These are phyloP conservation scores for Apiospora kogelbergensis DNA, from an alignment of 2,329 filamentous ascomycete genomes.

Conservation along the genomic window DNA sequence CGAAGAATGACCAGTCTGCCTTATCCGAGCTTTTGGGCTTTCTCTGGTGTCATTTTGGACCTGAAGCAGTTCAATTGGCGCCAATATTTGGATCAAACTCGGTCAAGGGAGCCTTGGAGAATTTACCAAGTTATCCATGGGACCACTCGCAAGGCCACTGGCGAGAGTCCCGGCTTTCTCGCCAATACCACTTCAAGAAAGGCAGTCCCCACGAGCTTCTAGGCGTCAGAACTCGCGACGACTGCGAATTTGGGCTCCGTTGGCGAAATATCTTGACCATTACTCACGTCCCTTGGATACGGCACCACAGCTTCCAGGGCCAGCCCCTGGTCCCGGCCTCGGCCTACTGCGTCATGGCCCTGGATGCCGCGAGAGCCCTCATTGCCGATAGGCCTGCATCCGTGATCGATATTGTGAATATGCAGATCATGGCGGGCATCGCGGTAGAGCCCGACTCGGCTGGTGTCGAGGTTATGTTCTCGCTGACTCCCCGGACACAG, in stretches of 20 bases:
- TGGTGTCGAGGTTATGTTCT: slow-evolving; percentile 39
- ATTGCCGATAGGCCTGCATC: slow-evolving; percentile 21
- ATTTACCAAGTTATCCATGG: slow-evolving; percentile 47
- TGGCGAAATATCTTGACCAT: slow-evolving; percentile 42
- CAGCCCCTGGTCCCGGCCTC: slow-evolving; percentile 46
- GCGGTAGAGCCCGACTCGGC: slow-evolving; percentile 27
- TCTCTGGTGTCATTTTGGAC: slow-evolving; percentile 26
- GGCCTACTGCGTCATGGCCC: slow-evolving; percentile 46
- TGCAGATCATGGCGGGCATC: slow-evolving; percentile 29
- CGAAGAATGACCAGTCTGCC: slow-evolving; percentile 22
- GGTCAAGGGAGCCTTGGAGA: background rate
- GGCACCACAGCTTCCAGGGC: slow-evolving; percentile 42
- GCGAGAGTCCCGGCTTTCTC: slow-evolving; percentile 43
- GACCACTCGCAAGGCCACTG: slow-evolving; percentile 44
- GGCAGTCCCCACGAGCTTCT: slow-evolving; percentile 36
- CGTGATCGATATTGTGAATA: slow-evolving; percentile 25
- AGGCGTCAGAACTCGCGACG: slow-evolving; percentile 36
- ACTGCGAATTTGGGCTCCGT: slow-evolving; percentile 33
- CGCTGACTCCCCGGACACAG: slow-evolving; percentile 25
- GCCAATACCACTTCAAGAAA: slow-evolving; percentile 35
- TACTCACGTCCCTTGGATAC: slow-evolving; percentile 40
- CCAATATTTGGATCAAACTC: background rate
- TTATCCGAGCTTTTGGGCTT: slow-evolving; percentile 28
- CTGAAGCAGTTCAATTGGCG: background rate
- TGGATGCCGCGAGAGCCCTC: slow-evolving; percentile 40